Conservation (phyloP, 1,284 basidiomycete genomes). For the Pseudozyma pruni region DNA sequence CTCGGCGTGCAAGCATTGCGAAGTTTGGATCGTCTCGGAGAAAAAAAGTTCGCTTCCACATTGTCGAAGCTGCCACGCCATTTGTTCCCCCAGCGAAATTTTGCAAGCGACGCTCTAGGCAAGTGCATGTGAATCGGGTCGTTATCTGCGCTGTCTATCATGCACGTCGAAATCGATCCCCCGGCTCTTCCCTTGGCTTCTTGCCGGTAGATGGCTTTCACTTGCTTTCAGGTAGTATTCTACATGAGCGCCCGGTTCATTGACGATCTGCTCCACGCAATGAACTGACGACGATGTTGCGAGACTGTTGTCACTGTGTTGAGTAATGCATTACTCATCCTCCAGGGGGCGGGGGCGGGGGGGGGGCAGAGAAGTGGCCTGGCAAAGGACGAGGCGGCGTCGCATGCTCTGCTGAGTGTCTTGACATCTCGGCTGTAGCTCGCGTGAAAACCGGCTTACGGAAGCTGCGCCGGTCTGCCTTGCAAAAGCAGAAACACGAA, state of each 20-base stretch:
- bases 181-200: slow-evolving; percentile 16
- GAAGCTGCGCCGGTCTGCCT: not conserved
- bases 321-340: too few relatives aligned
- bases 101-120: too few relatives aligned
- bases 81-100: not conserved
- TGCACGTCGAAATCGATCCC: slow-evolving; percentile 16
- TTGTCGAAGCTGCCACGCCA: too few relatives aligned
- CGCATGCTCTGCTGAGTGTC: not conserved
- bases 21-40: slow-evolving; percentile 5
- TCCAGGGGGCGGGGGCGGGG: too few relatives aligned
- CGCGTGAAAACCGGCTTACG: slow-evolving; percentile 45
- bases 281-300: too few relatives aligned
- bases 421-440: slow-evolving; percentile 25
- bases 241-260: too few relatives aligned
- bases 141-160: not conserved
- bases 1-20: slow-evolving; percentile 1
- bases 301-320: too few relatives aligned
- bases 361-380: not conserved
- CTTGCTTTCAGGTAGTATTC: too few relatives aligned
- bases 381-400: too few relatives aligned
- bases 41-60: slow-evolving; percentile 10
- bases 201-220: slow-evolving; percentile 4
- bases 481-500: slow-evolving; percentile 6
- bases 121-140: slow-evolving; percentile 34
- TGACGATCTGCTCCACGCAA: too few relatives aligned